Base-by-base conservation (phyloP, 2,329 filamentous ascomycete genomes). In the Rhexocercosporidium sp. region DNA sequence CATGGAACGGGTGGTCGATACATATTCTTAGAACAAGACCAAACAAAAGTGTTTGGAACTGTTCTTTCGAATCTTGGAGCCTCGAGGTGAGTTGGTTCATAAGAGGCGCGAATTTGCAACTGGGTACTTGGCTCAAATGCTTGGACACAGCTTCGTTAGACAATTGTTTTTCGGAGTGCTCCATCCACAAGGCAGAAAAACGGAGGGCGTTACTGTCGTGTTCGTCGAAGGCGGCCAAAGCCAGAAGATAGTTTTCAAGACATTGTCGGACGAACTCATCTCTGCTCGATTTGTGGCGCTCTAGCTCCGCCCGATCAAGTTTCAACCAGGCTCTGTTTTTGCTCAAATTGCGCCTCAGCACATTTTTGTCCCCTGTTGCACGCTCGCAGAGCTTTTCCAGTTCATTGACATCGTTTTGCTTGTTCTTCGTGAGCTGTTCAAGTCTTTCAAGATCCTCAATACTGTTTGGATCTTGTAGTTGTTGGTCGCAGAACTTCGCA, bases 11-110 rank as follows among this genome's bases (percentile, higher is more conserved):
- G 79, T 99, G 96, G 66, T 99, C 94, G 12, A 87, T 84, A 76
- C 95, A 98, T 64, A 99, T 97, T 9, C 89, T 90, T 75, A 89
- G 88, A 3, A 98, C 89, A 20, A 99, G 82, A 1, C 84, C 83
- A 61, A 88, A 87, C 1, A 99, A 82, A 1, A 95, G 83, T 47
- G 83, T 84, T 75, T 99, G 96, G 75, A 99, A 99, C 0, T 82
- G 77, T 18, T 84, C 86, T 1, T 85, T 79, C 37, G 90, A 86
- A 69, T 92, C 88, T 68, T 97, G 89, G 6, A 99, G 82, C 8
- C 96, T 90, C n/a, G 96, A 99, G 6, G 94, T 95, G 37, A 99
- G 85, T 78, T 99, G 96, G 75, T 97, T 99, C 89, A 97, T 97
- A 61, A 99, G 82, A 3, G 91, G 82, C 1, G 94, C 95, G 77